Evolutionary conservation across 2,329 filamentous ascomycete species (phyloP), one percentile per base, ranked within the genome.

Genomic region (Xylaria sp.): DNA sequence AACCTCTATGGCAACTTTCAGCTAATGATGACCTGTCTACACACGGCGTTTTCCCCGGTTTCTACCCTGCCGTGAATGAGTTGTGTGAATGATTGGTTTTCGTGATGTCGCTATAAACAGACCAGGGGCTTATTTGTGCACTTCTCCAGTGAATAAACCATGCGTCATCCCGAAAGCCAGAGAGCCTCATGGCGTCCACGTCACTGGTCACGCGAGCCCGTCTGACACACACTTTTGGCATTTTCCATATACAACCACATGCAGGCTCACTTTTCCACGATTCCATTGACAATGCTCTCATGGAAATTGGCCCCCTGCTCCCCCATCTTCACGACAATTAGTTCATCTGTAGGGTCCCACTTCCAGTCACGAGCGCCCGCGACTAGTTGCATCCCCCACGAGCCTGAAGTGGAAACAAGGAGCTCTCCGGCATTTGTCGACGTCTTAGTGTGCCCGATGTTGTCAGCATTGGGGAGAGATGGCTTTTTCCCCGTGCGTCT

Each of bases 291-390:
- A 31, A 68, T 57, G 43, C 23, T 57, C 55, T 43, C 60, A 43
- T 64, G 55, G 63, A 36, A 13, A 46, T 6, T 36, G 15, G 43
- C 60, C 49, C 49, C 59, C 56, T 64, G 61, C 15, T 64, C 65
- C 57, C 65, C 62, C 62, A 56, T 65, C 13, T 39, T 39, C 56
- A 25, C 33, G 43, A 58, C 31, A 25, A 28, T 28, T 59, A 70
- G 61, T 55, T 33, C 15, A 31, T 62, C 61, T 70, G 10, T 20
- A 23, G 20, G 68, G 68, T 62, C 62, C 65, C 68, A 67, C 68
- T 65, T 67, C 57, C 57, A 51, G 64, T 67, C 68, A 70, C 57
- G 62, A 70, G 61, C 56, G 52, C 64, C 52, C 55, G 61, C 64
- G 36, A 67, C 64, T 65, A 41, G 61, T 57, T 56, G 58, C 33